phyloP scores from a whole-genome alignment of 768 basidiomycete species.

The Cantharellus anzutake region DNA sequence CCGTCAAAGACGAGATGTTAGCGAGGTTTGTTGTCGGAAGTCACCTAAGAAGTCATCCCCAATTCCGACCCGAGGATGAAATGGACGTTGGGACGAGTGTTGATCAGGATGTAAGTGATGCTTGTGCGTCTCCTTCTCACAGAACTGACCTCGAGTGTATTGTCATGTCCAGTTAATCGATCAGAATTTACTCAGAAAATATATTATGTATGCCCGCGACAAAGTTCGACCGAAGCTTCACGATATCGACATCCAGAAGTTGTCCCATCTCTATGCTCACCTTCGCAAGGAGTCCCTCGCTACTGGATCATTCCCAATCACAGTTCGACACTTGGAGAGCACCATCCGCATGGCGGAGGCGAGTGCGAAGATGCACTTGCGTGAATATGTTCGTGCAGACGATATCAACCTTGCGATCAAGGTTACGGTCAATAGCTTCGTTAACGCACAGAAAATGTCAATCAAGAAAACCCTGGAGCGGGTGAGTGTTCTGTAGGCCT shows the following conservation, averaged over 20 bases:
- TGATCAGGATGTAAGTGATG: slow-evolving; percentile 65
- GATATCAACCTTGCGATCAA: slow-evolving; percentile 96
- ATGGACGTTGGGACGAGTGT: slow-evolving; percentile 78
- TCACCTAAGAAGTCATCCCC: slow-evolving; percentile 86
- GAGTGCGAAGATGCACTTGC: slow-evolving; percentile 92
- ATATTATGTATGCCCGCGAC: slow-evolving; percentile 97
- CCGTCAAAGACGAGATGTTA: slow-evolving; percentile 88
- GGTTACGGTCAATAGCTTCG: slow-evolving; percentile 87
- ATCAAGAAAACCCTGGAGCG: slow-evolving; percentile 96
- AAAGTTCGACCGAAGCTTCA: slow-evolving; percentile 83
- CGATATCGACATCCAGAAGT: slow-evolving; percentile 90
- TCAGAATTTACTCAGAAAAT: slow-evolving; percentile 89
- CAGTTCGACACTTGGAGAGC: slow-evolving; percentile 91
- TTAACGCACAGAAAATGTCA: slow-evolving; percentile 91
- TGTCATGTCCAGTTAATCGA: slow-evolving; percentile 57
- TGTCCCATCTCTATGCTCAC: slow-evolving; percentile 85
- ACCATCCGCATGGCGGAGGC: slow-evolving; percentile 99
- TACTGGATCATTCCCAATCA: slow-evolving; percentile 98
- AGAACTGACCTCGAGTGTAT: background rate
- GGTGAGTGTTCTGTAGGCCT: slow-evolving; percentile 21
- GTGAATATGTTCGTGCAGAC: slow-evolving; percentile 89
- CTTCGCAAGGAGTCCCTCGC: slow-evolving; percentile 89
- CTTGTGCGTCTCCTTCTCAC: no score
- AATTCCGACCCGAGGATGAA: slow-evolving; percentile 81
- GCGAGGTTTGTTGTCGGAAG: slow-evolving; percentile 97